phyloP scores from a whole-genome alignment of 2,329 filamentous ascomycete genomes.

The Pseudopithomyces chartarum region DNA sequence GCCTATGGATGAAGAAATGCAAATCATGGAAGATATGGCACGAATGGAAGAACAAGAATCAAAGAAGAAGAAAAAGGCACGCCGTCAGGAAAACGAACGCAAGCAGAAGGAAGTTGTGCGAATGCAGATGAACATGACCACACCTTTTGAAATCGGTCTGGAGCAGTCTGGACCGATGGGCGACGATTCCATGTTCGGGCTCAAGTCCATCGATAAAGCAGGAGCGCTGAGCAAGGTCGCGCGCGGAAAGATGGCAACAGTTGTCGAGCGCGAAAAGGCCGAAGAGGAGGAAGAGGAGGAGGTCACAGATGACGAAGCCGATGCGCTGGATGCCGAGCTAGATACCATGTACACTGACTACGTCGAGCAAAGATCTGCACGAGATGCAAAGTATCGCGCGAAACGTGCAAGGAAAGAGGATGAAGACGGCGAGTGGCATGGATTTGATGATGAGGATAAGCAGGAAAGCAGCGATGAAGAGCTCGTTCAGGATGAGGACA shows the following conservation, averaged over 20 bases:
- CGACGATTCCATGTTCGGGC: conserved; percentile 81
- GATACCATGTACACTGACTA: conserved; percentile 88
- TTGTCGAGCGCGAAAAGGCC: conserved; percentile 58
- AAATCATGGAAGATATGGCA: conserved; percentile 86
- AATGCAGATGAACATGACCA: conserved; percentile 96
- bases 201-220: conserved; percentile 80
- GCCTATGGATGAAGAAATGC: conserved; percentile 92
- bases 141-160: conserved; percentile 93
- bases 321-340: conserved; percentile 81
- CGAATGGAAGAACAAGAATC: conserved; percentile 78
- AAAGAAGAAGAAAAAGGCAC: conserved; percentile 79
- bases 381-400: conserved; percentile 85
- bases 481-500: conserved; percentile 63
- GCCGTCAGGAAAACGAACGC: conserved; percentile 85
- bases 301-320: conserved; percentile 77
- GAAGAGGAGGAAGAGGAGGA: conserved; percentile 51
- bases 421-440: conserved; percentile 80
- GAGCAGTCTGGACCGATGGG: conserved; percentile 81
- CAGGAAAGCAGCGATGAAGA: conserved; percentile 64
- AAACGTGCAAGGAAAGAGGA: conserved; percentile 86
- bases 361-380: conserved; percentile 75
- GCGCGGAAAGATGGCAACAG: conserved; percentile 77
- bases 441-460: conserved; percentile 70
- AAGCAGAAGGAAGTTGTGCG: conserved; percentile 95
- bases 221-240: conserved; percentile 71